Percentiles rank a stretch among this genome's conserved stretches.
phyloP scores from a whole-genome alignment of 208 protist genomes.

The Wallacemonas rigidus region DNA sequence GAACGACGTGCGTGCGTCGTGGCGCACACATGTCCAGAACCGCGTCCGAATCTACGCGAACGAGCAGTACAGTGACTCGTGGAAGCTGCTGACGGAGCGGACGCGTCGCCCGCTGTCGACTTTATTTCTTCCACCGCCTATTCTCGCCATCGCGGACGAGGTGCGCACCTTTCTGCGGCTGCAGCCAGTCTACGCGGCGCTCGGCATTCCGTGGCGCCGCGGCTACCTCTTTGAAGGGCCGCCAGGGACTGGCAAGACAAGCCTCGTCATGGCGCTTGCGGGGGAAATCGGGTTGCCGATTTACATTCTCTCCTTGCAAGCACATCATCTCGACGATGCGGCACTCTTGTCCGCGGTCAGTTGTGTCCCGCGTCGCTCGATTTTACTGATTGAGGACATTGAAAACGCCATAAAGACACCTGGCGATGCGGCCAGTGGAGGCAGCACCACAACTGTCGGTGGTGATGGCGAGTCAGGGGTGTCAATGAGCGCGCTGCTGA shows the following conservation, averaged over 20 bases:
- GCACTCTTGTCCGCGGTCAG: conserved; percentile 83
- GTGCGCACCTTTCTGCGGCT: conserved; percentile 80
- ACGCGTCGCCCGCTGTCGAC: conserved; percentile 67
- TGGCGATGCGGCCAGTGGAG: background rate
- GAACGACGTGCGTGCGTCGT: conserved; percentile 51
- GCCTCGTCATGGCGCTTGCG: conserved; percentile 91
- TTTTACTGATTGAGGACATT: conserved; percentile 96
- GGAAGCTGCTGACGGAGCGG: conserved; percentile 71
- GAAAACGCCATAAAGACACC: conserved; percentile 84
- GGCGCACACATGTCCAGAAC: conserved; percentile 45
- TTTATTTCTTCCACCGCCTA: conserved; percentile 60
- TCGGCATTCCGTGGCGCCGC: conserved; percentile 95
- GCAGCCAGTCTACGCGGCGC: conserved; percentile 76
- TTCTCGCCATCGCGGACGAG: conserved; percentile 72
- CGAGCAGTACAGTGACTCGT: conserved; percentile 55
- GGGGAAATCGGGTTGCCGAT: conserved; percentile 89
- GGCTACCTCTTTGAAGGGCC: conserved; percentile 94
- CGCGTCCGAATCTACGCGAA: conserved; percentile 72
- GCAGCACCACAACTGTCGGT: conserved; percentile 5
- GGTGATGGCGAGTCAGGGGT: conserved; percentile 45
- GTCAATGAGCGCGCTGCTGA: conserved; percentile 94
- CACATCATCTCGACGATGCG: conserved; percentile 80
- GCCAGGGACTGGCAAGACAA: conserved; percentile 95
- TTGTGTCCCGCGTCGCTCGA: conserved; percentile 67
- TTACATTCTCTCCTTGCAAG: conserved; percentile 90